Evolutionary conservation across 2,329 filamentous ascomycete genomes (phyloP).

Genomic region (Trichoderma breve): DNA sequence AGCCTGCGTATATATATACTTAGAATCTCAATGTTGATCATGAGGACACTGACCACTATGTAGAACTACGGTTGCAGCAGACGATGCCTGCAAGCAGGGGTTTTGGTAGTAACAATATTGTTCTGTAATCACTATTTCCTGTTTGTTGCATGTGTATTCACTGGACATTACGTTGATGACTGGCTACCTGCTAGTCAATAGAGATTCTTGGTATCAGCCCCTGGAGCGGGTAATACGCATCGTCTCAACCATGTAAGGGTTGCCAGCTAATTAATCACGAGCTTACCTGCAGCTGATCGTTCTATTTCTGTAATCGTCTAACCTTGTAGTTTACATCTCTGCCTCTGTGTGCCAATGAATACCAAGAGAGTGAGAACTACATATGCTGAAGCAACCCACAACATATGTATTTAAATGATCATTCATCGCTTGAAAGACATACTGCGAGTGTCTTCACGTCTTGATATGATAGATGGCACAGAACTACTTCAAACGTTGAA

Average conservation of each 20-base stretch:
- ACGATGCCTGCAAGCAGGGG: background rate
- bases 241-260: background rate
- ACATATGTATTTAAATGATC: background rate
- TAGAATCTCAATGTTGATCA: no score
- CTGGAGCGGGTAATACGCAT: background rate
- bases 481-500: background rate
- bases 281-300: background rate
- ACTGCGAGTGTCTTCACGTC: background rate
- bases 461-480: background rate
- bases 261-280: background rate
- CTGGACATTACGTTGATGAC: background rate
- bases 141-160: background rate
- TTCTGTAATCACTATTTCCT: background rate
- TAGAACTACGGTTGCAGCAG: no score
- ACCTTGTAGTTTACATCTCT: background rate
- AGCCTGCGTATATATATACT: background rate
- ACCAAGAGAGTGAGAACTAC: background rate
- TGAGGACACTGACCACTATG: no score
- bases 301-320: background rate
- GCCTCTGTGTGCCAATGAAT: background rate
- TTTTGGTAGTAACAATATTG: background rate
- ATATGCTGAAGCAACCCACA: background rate
- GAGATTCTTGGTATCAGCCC: background rate
- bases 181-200: background rate
- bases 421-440: background rate